These are phyloP conservation scores for Hypoxylon sp. DNA, from an alignment of 2,329 filamentous ascomycete species.

Conservation along the genomic window DNA sequence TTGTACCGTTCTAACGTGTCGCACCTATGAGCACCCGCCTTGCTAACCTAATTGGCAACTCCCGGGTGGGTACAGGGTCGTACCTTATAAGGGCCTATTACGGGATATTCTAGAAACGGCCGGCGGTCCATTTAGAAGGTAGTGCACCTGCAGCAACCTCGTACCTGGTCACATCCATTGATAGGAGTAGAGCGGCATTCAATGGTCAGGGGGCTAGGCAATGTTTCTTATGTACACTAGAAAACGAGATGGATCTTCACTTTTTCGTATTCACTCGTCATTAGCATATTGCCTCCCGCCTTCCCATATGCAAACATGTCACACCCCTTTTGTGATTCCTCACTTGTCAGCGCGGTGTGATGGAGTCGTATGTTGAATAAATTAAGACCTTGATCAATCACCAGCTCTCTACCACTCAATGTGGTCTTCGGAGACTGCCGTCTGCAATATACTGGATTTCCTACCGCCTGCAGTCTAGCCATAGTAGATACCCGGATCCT, in stretches of 20 bases:
- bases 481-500: constrained; percentile 16
- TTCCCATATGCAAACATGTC: not conserved
- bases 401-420: not conserved
- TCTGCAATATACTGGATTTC: not conserved
- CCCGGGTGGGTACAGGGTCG: constrained; percentile 17
- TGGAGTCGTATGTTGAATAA: constrained; percentile 30
- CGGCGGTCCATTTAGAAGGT: constrained; percentile 12
- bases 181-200: not conserved
- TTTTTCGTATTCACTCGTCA: not conserved
- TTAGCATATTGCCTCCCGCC: constrained; percentile 2
- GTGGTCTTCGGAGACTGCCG: constrained; percentile 24
- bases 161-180: constrained; percentile 30
- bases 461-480: constrained; percentile 16
- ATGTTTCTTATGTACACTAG: too few relatives aligned
- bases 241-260: not conserved
- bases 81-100: too few relatives aligned
- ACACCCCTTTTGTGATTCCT: constrained; percentile 11
- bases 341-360: constrained; percentile 12
- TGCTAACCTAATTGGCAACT: constrained; percentile 33
- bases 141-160: constrained; percentile 12
- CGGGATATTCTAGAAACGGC: constrained; percentile 36
- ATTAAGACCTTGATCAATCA: constrained; percentile 24
- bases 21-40: constrained; percentile 11
- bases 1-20: not conserved
- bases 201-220: too few relatives aligned